Percentiles rank a stretch among this genome's conserved stretches.
phyloP scores from a whole-genome alignment of 2,329 filamentous ascomycete species.

The Ophiostoma quercus region DNA sequence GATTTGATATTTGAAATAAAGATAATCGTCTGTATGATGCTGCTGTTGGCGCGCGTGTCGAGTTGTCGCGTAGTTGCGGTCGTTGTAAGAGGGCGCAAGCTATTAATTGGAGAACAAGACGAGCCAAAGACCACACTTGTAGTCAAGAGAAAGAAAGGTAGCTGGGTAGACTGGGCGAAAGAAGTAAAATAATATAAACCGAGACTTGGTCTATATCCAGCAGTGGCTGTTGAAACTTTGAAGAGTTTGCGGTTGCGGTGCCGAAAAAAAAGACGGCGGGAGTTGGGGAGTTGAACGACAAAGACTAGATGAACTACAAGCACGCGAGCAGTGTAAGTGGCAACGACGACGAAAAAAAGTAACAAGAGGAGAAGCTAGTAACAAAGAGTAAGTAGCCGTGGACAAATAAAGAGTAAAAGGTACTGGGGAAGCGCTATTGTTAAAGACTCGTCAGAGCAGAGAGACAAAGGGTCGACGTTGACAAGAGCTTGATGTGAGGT shows the following conservation, averaged over 20 bases:
- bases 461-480: background rate
- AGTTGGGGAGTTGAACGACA: background rate
- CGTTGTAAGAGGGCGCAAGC: slow-evolving; percentile 3
- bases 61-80: background rate
- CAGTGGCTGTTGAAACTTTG: background rate
- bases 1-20: background rate
- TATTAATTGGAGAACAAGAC: background rate
- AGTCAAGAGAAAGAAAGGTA: background rate
- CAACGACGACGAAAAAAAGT: slow-evolving; percentile 6
- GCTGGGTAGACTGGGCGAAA: background rate
- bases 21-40: background rate
- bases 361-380: background rate
- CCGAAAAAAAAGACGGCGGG: background rate
- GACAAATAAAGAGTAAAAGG: background rate
- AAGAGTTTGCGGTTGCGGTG: background rate
- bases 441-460: background rate
- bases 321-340: slow-evolving; percentile 25
- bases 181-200: background rate
- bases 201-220: background rate
- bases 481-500: background rate
- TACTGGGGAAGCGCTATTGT: background rate
- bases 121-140: slow-evolving; percentile 11
- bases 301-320: background rate
- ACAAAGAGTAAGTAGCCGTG: slow-evolving; percentile 11
- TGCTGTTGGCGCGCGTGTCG: background rate